Evolutionary conservation across 1,284 basidiomycete species (phyloP).

Genomic region (Trichosporon sp.): DNA sequence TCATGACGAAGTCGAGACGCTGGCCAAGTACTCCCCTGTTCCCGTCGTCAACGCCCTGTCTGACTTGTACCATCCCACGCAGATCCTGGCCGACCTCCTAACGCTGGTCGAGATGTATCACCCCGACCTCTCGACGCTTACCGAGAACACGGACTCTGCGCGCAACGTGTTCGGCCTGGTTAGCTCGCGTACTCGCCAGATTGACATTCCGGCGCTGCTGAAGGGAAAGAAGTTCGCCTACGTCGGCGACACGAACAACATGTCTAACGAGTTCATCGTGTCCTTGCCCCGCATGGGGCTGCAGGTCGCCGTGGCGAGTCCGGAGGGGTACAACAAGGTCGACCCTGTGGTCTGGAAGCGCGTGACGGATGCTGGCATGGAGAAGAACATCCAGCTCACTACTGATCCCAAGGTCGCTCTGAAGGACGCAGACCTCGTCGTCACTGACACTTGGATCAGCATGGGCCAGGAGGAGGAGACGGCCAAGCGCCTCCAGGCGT

Average conservation of each 20-base stretch:
- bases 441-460: conserved; percentile 97
- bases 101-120: conserved; percentile 68
- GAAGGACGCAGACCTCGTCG: conserved; percentile 80
- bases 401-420: conserved; percentile 73
- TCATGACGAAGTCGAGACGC: conserved; percentile 86
- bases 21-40: conserved; percentile 80
- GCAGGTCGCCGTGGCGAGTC: conserved; percentile 73
- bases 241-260: conserved; percentile 93
- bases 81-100: conserved; percentile 86
- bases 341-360: conserved; percentile 74
- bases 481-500: conserved; percentile 77
- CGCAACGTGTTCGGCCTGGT: background rate
- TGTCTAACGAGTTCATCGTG: conserved; percentile 95
- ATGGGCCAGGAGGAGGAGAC: conserved; percentile 98
- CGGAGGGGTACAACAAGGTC: conserved; percentile 59
- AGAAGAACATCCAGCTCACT: conserved; percentile 39
- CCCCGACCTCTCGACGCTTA: conserved; percentile 5
- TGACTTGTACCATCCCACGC: conserved; percentile 92
- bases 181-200: conserved; percentile 5
- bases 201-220: conserved; percentile 31
- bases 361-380: conserved; percentile 50
- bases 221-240: conserved; percentile 74
- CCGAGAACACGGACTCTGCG: background rate
- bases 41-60: conserved; percentile 95
- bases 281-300: conserved; percentile 88